Evolutionary conservation across 2,329 filamentous ascomycete genomes (phyloP), one percentile per base, ranked within the genome.

Genomic region (Stemphylium lycopersici): DNA sequence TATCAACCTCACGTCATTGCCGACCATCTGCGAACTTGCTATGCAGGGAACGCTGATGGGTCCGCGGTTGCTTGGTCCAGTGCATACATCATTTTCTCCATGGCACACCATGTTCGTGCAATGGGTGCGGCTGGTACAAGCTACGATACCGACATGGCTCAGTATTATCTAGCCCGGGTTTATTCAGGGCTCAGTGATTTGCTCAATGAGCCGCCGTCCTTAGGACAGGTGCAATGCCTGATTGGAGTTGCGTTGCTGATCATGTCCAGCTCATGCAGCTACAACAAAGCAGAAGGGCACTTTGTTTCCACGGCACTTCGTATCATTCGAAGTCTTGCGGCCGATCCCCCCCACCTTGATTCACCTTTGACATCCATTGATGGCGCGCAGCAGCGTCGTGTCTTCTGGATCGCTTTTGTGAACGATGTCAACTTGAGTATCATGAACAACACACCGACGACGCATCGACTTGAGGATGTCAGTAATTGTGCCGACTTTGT

Each of bases 331-430:
- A 59, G 54, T 18, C 49, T 70, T 8, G 55, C 62, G 1, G 67
- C 66, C 42, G 52, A 62, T 18, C 1, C 2, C n/a, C 7, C 7
- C n/a, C 6, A 10, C 13, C 38, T 40, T 7, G 8, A 36, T n/a
- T 32, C 24, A n/a, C n/a, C 29, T 10, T 40, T 45, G 2, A 4
- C 20, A 37, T 15, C 46, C 2, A 44, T 41, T n/a, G 59, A 68
- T 10, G 38, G 58, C 4, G 58, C 66, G 44, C 62, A 69, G 22
- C 48, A 67, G 37, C 51, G 58, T 6, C 58, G 66, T 4, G 58
- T 66, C 4, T 68, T 68, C 46, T 68, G 68, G 63, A 55, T 70
- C 13, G 62, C 59, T 8, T 69, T 67, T 51, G 52, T 63, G 32
- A 46, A 55, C 5, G 62, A 64, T 31, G 64, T 63, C 2, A 62